These are phyloP conservation scores for Saksenaea oblongispora DNA, from an alignment of 371 early-diverging fungal species.

Conservation along the genomic window DNA sequence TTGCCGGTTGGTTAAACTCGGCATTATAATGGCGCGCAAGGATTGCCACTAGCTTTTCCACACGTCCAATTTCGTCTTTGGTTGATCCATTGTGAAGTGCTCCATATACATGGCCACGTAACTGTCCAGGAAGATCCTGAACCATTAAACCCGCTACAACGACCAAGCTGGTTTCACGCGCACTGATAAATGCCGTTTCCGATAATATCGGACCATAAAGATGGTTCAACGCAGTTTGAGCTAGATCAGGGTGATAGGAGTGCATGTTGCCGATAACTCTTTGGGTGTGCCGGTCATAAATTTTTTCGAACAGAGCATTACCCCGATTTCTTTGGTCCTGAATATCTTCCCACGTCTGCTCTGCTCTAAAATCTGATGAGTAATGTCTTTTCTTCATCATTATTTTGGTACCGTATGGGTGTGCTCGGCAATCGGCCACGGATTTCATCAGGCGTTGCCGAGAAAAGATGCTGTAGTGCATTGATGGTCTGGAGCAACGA, in stretches of 20 bases:
- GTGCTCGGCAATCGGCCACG: background rate
- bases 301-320: constrained; percentile 1
- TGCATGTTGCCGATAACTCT: background rate
- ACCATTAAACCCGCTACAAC: background rate
- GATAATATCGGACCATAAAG: background rate
- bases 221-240: background rate
- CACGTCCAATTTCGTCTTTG: constrained; percentile 1
- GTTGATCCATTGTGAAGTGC: constrained; percentile 4
- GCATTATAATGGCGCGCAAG: background rate
- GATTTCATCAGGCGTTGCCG: constrained; percentile 24
- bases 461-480: constrained; percentile 25
- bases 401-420: background rate
- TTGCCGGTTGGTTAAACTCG: background rate
- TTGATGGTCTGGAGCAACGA: constrained; percentile 32
- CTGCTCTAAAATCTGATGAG: background rate
- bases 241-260: background rate
- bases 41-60: background rate
- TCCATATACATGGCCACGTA: constrained; percentile 1
- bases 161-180: constrained; percentile 1
- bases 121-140: background rate
- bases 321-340: background rate
- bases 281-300: background rate
- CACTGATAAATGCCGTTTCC: background rate
- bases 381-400: background rate
- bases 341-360: constrained; percentile 2